phyloP scores from a whole-genome alignment of 192 early-diverging fungal species.

The Coemansia sp. region DNA sequence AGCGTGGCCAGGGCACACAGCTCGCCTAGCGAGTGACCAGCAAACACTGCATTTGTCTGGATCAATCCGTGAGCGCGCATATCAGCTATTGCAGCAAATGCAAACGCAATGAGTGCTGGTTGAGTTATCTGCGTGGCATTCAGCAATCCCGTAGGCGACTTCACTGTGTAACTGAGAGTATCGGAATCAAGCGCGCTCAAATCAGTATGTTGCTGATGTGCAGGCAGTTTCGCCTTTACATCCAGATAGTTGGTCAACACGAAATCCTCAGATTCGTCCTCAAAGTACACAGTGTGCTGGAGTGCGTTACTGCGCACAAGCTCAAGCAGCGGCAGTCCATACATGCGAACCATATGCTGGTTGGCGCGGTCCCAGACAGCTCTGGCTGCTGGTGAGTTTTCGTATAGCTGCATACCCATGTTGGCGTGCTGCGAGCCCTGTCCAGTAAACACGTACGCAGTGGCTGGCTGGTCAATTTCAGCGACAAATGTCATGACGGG shows the following conservation, averaged over 20 bases:
- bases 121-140: slow-evolving; percentile 95
- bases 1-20: slow-evolving; percentile 82
- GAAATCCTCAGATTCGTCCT: slow-evolving; percentile 60
- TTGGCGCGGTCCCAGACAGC: slow-evolving; percentile 92
- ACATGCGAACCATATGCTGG: slow-evolving; percentile 73
- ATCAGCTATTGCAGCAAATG: slow-evolving; percentile 84
- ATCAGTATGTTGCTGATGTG: background rate
- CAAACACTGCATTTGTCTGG: slow-evolving; percentile 75
- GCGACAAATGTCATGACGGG: slow-evolving; percentile 70
- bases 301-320: slow-evolving; percentile 85
- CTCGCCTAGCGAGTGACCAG: slow-evolving; percentile 94
- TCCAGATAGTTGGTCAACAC: slow-evolving; percentile 77
- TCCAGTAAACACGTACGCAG: slow-evolving; percentile 94
- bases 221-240: slow-evolving; percentile 54
- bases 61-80: slow-evolving; percentile 84
- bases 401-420: slow-evolving; percentile 96
- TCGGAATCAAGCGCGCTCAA: slow-evolving; percentile 19
- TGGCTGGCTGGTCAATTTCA: slow-evolving; percentile 85
- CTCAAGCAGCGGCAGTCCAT: slow-evolving; percentile 85
- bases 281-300: slow-evolving; percentile 25
- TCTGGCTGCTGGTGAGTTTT: slow-evolving; percentile 72
- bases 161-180: slow-evolving; percentile 14
- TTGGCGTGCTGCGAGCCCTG: slow-evolving; percentile 92
- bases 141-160: slow-evolving; percentile 79
- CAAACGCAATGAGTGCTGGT: slow-evolving; percentile 79